Base-by-base conservation (phyloP, 2,329 filamentous ascomycete genomes). In the Scorias spongiosa region DNA sequence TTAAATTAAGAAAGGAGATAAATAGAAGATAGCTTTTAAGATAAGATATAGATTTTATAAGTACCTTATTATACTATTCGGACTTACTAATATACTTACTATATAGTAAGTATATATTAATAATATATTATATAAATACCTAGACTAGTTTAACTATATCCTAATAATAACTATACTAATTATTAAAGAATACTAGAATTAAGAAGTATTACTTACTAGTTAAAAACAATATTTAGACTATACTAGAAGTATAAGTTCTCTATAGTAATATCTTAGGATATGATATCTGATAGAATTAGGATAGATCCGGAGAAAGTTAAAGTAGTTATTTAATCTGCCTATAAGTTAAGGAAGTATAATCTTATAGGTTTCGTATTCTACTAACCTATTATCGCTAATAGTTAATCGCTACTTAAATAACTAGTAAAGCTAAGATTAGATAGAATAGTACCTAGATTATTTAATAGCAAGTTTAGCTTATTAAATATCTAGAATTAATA, bases 201-300 rank as follows among this genome's bases (percentile, higher is more conserved):
- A 12, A 15, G 5, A 36, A 36, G 32, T 36, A 15, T 9, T 36
- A 36, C 4, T 5, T 9, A 5, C 32, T 36, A 15, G 3, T 36
- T 5, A 9, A 36, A 3, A 15, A 5, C 11, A 9, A 9, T 15
- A n/a, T 9, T 36, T 4, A 3, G 51, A 26, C 15, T 51, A 17
- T 52, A 20, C 45, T 49, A 54, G 3, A 63, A 63, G 49, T 61
- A 46, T 47, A 39, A 56, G 39, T 63, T 62, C 46, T 47, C 56
- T 46, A 48, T 46, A 30, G 55, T 55, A 41, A 56, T 63, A 29
- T 42, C 39, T 14, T 43, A 40, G 11, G 39, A 50, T n/a, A n/a
- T n/a, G n/a, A n/a, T n/a, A n/a, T n/a, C n/a, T n/a, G n/a, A n/a
- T 34, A 43, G 54, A 42, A 49, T 64, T 14, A 28, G 39, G 15